Percentiles rank a stretch among this genome's conserved stretches.
Conservation (phyloP, 805 yeast species). For the Myxozyma sirexii region DNA sequence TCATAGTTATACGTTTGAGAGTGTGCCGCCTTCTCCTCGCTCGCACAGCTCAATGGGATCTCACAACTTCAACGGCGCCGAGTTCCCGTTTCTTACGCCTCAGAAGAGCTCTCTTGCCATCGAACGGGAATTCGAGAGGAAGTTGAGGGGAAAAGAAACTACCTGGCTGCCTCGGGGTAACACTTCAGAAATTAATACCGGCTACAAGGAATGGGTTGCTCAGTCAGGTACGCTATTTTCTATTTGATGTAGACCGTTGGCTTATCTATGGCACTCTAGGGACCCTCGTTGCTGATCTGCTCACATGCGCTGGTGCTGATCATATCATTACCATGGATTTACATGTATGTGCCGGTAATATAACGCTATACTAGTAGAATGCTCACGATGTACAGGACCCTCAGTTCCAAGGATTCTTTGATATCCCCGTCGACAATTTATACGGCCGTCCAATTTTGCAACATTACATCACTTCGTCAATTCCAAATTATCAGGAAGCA, state of each 20-base stretch:
- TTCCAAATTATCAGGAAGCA: conserved; percentile 79
- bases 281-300: conserved; percentile 81
- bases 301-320: conserved; percentile 93
- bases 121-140: conserved; percentile 26
- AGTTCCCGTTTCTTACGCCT: conserved; percentile 16
- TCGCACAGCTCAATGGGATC: conserved; percentile 17
- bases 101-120: conserved; percentile 10
- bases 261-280: conserved; percentile 41
- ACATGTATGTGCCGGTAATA: conserved; percentile 47
- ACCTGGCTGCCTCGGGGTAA: conserved; percentile 28
- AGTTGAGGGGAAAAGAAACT: not conserved
- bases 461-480: conserved; percentile 74
- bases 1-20: conserved; percentile 50
- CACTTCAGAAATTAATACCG: conserved; percentile 49
- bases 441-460: conserved; percentile 86
- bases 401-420: conserved; percentile 96
- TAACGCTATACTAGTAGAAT: not conserved
- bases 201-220: conserved; percentile 93
- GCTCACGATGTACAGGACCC: conserved; percentile 58
- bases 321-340: conserved; percentile 96
- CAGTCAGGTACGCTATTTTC: conserved; percentile 58
- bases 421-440: conserved; percentile 92
- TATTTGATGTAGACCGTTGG: not conserved
- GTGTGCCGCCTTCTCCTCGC: conserved; percentile 47
- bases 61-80: not conserved